Base-by-base conservation (phyloP, 2,329 filamentous ascomycete species). In the Apiospora pterosperma region DNA sequence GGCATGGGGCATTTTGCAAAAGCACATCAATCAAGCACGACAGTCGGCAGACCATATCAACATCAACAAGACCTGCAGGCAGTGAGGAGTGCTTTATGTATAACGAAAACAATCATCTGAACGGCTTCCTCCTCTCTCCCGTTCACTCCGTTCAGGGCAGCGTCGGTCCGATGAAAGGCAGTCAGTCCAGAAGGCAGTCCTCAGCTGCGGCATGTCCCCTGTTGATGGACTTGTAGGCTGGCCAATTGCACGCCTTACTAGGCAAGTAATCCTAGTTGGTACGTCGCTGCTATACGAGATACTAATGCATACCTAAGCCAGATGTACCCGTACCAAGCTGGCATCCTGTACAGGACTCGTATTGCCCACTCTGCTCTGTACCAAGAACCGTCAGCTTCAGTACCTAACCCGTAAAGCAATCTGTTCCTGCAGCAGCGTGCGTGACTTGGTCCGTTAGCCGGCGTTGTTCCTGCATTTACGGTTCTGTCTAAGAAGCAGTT, bases 351-450 rank as follows among this genome's bases (percentile, higher is more conserved):
- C 36, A 16, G 16, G 25, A 31, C 44, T 52, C 44, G 44, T 52
- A 52, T 52, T 31, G 25, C 44, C n/a, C 16, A n/a, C n/a, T n/a
- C 5, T 8, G 48, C 48, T n/a, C n/a, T n/a, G n/a, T 34, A 34
- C 23, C 44, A 28, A 12, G 44, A 28, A 52, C 23, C n/a, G n/a
- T n/a, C n/a, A n/a, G n/a, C n/a, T n/a, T n/a, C n/a, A n/a, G n/a
- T n/a, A n/a, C n/a, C n/a, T n/a, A n/a, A n/a, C n/a, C n/a, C n/a
- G n/a, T n/a, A n/a, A n/a, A n/a, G n/a, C n/a, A 55, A 55, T 55
- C 48, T 55, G 48, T 55, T 55, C 48, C 48, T 55, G 48, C 48
- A 55, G 48, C 48, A 34, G 48, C 48, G 48, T 34, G 48, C 48
- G 48, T 34, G n/a, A 34, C 28, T 55, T n/a, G 7, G 48, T 34